phyloP scores from a whole-genome alignment of 768 basidiomycete genomes.

The Dentipellis sp. region DNA sequence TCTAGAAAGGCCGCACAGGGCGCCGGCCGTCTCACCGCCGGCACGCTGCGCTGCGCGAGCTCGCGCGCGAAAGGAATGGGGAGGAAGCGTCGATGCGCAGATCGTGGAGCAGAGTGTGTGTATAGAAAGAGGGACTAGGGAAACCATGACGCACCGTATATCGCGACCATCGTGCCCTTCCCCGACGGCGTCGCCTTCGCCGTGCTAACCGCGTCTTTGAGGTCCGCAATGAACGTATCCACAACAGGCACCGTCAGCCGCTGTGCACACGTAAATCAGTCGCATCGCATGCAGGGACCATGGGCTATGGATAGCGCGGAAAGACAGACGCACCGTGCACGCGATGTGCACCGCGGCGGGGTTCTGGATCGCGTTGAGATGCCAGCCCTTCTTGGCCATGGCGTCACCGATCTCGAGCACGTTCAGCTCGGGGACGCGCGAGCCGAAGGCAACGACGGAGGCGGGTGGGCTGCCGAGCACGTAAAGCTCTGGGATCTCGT shows the following conservation, averaged over 20 bases:
- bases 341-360: constrained; percentile 90
- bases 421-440: constrained; percentile 41
- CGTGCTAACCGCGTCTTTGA: constrained; percentile 68
- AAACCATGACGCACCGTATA: constrained; percentile 59
- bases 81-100: no score
- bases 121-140: no score
- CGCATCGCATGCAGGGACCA: not conserved
- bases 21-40: no score
- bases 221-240: constrained; percentile 75
- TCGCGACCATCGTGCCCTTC: constrained; percentile 80
- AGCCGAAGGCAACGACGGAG: constrained; percentile 84
- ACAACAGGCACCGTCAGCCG: constrained; percentile 69
- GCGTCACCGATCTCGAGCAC: constrained; percentile 86
- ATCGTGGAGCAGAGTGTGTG: no score
- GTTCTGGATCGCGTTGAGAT: constrained; percentile 73
- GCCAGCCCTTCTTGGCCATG: constrained; percentile 85
- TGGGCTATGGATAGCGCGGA: constrained; percentile 4
- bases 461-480: constrained; percentile 85
- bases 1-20: no score
- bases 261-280: constrained; percentile 29
- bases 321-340: constrained; percentile 59
- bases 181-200: constrained; percentile 57
- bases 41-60: no score
- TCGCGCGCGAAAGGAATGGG: no score
- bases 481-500: constrained; percentile 74